A percentile compares a stretch with the other conserved stretches of the same genome.
phyloP scores from a whole-genome alignment of 345 rosid species.

The Gossypium ekmanianum region DNA sequence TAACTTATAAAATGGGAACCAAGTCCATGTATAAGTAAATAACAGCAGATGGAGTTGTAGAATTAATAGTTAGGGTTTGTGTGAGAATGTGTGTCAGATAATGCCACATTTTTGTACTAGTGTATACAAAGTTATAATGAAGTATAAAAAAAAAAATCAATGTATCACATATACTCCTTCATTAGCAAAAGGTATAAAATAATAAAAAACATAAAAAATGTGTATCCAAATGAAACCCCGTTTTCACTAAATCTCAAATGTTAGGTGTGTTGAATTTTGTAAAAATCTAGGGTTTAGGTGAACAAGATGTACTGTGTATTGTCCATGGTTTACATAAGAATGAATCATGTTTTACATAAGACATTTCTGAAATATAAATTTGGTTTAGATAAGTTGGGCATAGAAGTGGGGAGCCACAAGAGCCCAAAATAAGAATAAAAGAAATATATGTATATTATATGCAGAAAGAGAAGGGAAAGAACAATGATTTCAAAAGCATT shows the following conservation, averaged over 20 bases:
- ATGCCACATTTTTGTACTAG: too few relatives aligned
- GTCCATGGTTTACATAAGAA: neutral
- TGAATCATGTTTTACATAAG: neutral
- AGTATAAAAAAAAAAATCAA: too few relatives aligned
- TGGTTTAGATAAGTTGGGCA: neutral
- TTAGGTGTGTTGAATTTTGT: neutral
- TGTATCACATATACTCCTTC: too few relatives aligned
- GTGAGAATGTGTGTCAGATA: too few relatives aligned
- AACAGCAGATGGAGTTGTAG: neutral
- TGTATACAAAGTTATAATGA: too few relatives aligned
- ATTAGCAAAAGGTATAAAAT: too few relatives aligned
- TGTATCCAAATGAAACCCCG: neutral
- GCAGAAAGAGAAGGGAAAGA: slow-evolving; percentile 15
- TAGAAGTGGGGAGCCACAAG: neutral
- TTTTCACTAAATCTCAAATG: neutral
- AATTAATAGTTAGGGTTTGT: too few relatives aligned
- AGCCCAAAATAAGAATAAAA: neutral
- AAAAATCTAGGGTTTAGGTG: neutral
- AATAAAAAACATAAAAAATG: too few relatives aligned
- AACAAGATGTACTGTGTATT: neutral
- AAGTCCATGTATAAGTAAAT: neutral
- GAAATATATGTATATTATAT: neutral
- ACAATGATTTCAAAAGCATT: slow-evolving; percentile 18
- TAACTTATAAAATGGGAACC: neutral
- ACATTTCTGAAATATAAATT: neutral